A percentile compares a stretch with the other conserved stretches of the same genome.
These are phyloP conservation scores for Sporothrix schenckii DNA, from an alignment of 2,329 filamentous ascomycete species.

Conservation along the genomic window DNA sequence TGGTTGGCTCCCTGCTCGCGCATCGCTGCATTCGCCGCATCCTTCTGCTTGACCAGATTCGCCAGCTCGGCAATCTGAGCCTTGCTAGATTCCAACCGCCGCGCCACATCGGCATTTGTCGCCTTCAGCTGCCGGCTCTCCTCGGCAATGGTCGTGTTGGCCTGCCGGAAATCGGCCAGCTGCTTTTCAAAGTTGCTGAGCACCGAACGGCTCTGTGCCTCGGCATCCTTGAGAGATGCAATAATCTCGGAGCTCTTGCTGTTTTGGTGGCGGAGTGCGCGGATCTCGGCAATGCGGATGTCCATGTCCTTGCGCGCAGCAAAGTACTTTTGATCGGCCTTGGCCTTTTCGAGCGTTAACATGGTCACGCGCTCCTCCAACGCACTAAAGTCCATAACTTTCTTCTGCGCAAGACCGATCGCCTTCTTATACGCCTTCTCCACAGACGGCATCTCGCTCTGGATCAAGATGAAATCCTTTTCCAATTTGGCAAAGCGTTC, in stretches of 20 bases:
- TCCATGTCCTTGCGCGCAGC: constrained; percentile 94
- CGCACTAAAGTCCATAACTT: constrained; percentile 73
- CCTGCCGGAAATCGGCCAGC: constrained; percentile 76
- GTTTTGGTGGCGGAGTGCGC: constrained; percentile 78
- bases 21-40: constrained; percentile 58
- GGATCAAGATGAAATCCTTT: constrained; percentile 79
- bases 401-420: constrained; percentile 80
- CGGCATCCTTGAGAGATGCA: constrained; percentile 86
- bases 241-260: constrained; percentile 92
- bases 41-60: constrained; percentile 73
- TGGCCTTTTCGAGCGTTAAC: constrained; percentile 84
- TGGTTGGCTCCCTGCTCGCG: constrained; percentile 63
- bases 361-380: constrained; percentile 78
- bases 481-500: constrained; percentile 74
- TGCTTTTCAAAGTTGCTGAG: constrained; percentile 90
- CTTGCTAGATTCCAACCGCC: constrained; percentile 71
- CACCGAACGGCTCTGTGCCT: constrained; percentile 73
- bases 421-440: constrained; percentile 90
- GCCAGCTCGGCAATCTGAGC: constrained; percentile 78
- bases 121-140: constrained; percentile 78
- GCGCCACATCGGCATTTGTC: constrained; percentile 68
- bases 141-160: constrained; percentile 67
- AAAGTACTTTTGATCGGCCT: constrained; percentile 98
- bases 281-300: constrained; percentile 76
- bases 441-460: constrained; percentile 84